Evolutionary conservation across 345 rosid species (phyloP), one percentile per base, ranked within the genome.

Genomic region (Salix suchowensis): DNA sequence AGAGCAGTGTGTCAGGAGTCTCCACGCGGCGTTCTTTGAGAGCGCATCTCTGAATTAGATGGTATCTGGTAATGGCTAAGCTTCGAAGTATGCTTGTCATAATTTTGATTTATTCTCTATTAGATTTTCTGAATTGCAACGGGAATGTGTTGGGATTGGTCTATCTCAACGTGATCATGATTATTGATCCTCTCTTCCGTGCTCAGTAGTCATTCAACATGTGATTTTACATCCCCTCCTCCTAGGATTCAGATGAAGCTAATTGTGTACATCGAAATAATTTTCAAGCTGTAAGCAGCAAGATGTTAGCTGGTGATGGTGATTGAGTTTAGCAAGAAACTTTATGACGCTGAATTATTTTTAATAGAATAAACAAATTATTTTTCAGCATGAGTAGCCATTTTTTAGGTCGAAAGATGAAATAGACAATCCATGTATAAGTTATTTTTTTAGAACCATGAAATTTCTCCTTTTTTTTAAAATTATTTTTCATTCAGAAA

Each of bases 1-100:
- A 16, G 97, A 93, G 80, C 87, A 88, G 72, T 93, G 94, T 74
- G 98, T 96, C 32, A 85, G 88, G 79, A 90, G 96, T 76, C 92
- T 96, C 71, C 99, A 92, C 79, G 28, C 77, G 2, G 77, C 91
- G 50, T 96, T 96, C 89, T 93, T 96, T 48, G 94, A 92, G 77
- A 78, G 77, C n/a, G 78, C 73, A 83, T 89, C 62, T 70, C 86
- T 6, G 92, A 88, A 60, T 77, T 90, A 74, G 72, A 68, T 48
- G 76, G 28, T 79, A 76, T 66, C 66, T 46, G 82, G 75, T 71
- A 89, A 88, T 52, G 84, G 87, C 28, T 76, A 88, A 26, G 78
- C 90, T 48, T 74, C 80, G 26, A 24, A 76, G 34, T 23, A 67
- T 78, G 72, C 71, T 46, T 58, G 26, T 21, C 26, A n/a, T 73